A percentile compares a stretch with the other conserved stretches of the same genome.
Conservation (phyloP, 495 filamentous ascomycete genomes). For the Neurospora sp. region DNA sequence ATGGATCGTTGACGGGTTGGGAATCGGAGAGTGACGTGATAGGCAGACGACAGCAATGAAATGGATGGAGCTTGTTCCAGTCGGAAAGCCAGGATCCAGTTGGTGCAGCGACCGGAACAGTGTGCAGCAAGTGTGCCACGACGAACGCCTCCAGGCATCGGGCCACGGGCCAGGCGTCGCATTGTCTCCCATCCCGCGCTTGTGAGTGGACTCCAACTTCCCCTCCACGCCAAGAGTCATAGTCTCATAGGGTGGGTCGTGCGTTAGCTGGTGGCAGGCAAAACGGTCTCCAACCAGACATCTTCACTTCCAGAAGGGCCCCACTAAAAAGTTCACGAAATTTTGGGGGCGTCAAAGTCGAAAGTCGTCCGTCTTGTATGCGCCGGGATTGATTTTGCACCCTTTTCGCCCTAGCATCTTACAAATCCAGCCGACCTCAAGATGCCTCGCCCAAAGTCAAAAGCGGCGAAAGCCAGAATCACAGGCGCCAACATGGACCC, state of each 20-base stretch:
- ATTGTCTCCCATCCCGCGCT: not conserved
- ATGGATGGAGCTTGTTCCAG: not conserved
- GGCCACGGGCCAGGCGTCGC: conserved; percentile 3
- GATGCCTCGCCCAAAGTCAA: conserved; percentile 12
- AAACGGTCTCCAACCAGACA: not conserved
- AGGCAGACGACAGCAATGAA: conserved; percentile 10
- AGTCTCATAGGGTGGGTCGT: not conserved
- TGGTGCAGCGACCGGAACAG: not conserved
- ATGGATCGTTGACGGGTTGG: not conserved
- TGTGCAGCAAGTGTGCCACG: conserved; percentile 6
- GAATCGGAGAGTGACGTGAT: conserved; percentile 21
- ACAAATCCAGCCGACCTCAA: not conserved
- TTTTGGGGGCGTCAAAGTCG: not conserved
- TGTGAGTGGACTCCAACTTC: conserved; percentile 1
- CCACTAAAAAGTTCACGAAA: conserved; percentile 17
- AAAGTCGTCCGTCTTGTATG: not conserved
- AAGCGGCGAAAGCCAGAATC: conserved; percentile 3
- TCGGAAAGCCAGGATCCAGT: conserved; percentile 10
- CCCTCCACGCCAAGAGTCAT: not conserved
- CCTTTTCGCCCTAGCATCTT: not conserved
- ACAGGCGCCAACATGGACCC: not conserved
- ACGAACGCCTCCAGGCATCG: not conserved
- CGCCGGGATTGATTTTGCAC: not conserved
- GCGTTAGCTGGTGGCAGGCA: not conserved
- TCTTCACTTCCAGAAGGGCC: conserved; percentile 2